These are phyloP conservation scores for Stromatinia cepivora DNA, from an alignment of 2,329 filamentous ascomycete genomes.

Conservation along the genomic window DNA sequence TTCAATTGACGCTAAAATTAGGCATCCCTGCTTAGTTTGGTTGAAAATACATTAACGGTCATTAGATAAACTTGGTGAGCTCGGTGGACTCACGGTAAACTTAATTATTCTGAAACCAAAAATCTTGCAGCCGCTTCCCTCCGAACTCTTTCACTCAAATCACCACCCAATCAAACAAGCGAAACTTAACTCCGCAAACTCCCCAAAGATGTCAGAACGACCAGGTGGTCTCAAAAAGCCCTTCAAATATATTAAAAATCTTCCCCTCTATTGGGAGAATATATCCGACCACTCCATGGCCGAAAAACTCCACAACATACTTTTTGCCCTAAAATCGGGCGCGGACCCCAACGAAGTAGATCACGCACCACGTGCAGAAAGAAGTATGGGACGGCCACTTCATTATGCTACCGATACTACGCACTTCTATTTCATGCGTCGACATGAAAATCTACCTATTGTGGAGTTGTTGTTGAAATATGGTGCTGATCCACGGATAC, in stretches of 20 bases:
- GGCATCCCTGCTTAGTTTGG: too few species aligned
- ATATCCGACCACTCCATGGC: neutral
- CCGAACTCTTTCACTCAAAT: too few species aligned
- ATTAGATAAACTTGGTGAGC: too few species aligned
- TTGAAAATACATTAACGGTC: too few species aligned
- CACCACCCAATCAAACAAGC: neutral
- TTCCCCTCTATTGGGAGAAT: neutral
- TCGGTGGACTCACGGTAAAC: neutral
- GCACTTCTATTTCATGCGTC: neutral
- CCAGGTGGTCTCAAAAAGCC: neutral
- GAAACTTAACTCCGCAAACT: neutral
- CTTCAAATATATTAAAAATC: neutral
- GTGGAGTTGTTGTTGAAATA: conserved; percentile 5
- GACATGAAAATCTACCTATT: neutral
- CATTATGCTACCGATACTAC: neutral
- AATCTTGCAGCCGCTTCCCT: neutral
- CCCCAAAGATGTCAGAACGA: neutral
- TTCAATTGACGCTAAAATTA: too few species aligned
- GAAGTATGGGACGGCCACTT: neutral
- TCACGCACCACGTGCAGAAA: neutral
- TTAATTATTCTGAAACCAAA: neutral
- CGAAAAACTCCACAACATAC: conserved; percentile 1
- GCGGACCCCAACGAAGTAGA: neutral
- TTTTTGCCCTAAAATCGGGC: neutral
- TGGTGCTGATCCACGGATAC: conserved; percentile 5